A percentile compares a stretch with the other conserved stretches of the same genome.
Evolutionary conservation across 2,329 filamentous ascomycete species (phyloP).

Genomic region (Aspergillus costaricaensis): DNA sequence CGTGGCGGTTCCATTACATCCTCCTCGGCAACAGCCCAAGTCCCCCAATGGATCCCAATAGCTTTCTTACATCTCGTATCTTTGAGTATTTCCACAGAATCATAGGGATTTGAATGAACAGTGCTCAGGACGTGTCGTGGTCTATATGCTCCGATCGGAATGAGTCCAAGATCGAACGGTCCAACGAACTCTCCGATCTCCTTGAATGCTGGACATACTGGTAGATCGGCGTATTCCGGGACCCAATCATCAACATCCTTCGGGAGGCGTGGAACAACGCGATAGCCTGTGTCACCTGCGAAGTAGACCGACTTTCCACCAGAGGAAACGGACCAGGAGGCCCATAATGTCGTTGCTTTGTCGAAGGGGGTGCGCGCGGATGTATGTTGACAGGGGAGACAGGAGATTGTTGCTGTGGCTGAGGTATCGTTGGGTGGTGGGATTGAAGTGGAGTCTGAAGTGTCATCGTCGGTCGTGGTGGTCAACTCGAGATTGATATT

Average conservation of each 20-base stretch:
- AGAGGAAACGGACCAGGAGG: background rate
- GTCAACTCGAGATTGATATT: background rate
- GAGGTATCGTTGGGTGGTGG: background rate
- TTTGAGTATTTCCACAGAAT: background rate
- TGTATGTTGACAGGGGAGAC: background rate
- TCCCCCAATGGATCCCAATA: background rate
- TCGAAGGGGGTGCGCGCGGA: background rate
- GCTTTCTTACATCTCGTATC: background rate
- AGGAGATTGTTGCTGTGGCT: background rate
- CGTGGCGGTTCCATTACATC: background rate
- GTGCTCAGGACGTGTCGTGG: background rate
- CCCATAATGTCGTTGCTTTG: background rate
- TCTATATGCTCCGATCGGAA: background rate
- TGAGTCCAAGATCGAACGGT: background rate
- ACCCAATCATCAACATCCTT: background rate
- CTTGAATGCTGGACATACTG: background rate
- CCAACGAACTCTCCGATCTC: background rate
- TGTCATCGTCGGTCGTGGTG: background rate
- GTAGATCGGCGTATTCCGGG: background rate
- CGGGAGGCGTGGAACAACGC: background rate
- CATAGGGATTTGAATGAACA: background rate
- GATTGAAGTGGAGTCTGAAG: background rate
- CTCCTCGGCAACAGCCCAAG: background rate
- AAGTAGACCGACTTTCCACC: background rate
- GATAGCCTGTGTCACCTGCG: background rate